Evolutionary conservation across 768 basidiomycete genomes (phyloP).

Genomic region (Mycena venus): DNA sequence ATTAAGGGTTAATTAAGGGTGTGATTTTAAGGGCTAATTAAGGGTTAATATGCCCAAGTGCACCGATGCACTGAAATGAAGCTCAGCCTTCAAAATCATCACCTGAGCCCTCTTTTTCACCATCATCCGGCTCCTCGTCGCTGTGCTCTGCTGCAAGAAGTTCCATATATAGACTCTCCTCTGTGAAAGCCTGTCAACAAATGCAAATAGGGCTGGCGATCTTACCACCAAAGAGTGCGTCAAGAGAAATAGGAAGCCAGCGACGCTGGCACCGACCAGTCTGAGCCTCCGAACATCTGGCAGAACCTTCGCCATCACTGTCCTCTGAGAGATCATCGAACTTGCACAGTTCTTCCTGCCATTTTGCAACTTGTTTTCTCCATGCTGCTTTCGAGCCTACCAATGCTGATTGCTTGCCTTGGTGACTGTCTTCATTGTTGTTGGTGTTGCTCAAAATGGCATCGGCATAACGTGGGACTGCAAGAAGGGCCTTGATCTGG

Average conservation of each 20-base stretch:
- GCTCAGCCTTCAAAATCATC: background rate
- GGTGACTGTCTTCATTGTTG: background rate
- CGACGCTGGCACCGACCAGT: background rate
- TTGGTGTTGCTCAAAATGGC: too few species aligned
- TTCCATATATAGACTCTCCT: slow-evolving; percentile 2
- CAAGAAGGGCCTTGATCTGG: background rate
- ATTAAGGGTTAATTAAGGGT: slow-evolving; percentile 5
- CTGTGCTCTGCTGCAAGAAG: background rate
- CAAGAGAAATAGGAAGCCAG: background rate
- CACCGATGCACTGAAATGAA: background rate
- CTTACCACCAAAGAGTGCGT: background rate
- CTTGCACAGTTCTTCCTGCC: background rate
- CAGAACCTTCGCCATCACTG: background rate
- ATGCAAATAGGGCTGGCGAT: background rate
- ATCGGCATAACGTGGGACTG: too few species aligned
- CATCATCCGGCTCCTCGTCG: background rate
- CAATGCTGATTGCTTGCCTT: background rate
- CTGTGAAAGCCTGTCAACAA: background rate
- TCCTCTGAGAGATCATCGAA: background rate
- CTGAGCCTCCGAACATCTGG: background rate
- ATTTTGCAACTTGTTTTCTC: background rate
- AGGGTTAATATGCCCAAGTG: background rate
- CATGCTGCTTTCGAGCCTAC: background rate
- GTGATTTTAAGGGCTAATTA: background rate
- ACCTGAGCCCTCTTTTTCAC: background rate